A percentile compares a stretch with the other conserved stretches of the same genome.
These are phyloP conservation scores for Sugiyamaella neomexicana DNA, from an alignment of 1,139 yeast genomes.

Conservation along the genomic window DNA sequence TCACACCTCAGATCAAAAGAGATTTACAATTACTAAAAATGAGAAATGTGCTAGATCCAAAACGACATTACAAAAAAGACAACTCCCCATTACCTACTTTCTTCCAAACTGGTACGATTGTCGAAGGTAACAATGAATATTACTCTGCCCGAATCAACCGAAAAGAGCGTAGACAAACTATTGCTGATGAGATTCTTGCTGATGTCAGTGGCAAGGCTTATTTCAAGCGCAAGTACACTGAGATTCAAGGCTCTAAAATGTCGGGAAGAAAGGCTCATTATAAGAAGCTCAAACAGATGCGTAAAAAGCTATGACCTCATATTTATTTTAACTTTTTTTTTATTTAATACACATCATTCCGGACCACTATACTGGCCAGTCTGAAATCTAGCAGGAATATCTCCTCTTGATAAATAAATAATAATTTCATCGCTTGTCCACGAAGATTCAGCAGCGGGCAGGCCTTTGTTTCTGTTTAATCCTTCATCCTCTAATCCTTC, in stretches of 20 bases:
- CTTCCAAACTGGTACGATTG: conserved; percentile 85
- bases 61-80: conserved; percentile 89
- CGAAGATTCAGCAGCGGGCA: conserved; percentile 4
- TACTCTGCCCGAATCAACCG: conserved; percentile 68
- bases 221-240: conserved; percentile 80
- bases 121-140: conserved; percentile 80
- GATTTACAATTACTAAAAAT: conserved; percentile 79
- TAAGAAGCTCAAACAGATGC: conserved; percentile 62
- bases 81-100: conserved; percentile 77
- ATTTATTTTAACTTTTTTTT: conserved; percentile 5
- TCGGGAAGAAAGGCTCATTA: conserved; percentile 74
- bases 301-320: conserved; percentile 45
- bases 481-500: conserved; percentile 41
- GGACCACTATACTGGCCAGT: too few relatives aligned
- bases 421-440: conserved; percentile 37
- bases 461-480: conserved; percentile 18
- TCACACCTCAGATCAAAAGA: conserved; percentile 70
- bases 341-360: too few relatives aligned
- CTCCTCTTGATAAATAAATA: conserved; percentile 33
- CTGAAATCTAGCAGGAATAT: conserved; percentile 20
- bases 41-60: conserved; percentile 91
- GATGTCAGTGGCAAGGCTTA: conserved; percentile 70
- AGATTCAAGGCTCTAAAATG: conserved; percentile 70
- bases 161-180: conserved; percentile 71
- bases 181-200: conserved; percentile 78